phyloP scores from a whole-genome alignment of 192 early-diverging fungal species.

The Allomyces javanicus region DNA sequence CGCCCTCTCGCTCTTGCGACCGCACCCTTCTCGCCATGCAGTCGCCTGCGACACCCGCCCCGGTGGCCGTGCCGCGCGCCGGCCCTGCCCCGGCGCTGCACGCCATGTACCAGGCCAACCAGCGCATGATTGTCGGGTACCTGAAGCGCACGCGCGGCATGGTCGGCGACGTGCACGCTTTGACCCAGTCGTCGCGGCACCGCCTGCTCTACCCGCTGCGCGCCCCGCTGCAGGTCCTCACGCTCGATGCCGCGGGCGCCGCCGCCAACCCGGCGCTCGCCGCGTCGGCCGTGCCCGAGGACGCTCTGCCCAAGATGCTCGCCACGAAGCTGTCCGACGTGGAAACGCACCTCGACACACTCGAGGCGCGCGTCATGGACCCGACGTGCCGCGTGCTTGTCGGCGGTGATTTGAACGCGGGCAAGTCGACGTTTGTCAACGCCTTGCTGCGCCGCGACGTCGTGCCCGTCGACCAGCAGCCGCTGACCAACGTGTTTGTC shows the following conservation, averaged over 20 bases:
- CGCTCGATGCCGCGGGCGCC: not conserved
- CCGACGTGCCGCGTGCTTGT: conserved; percentile 83
- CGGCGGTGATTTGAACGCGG: conserved; percentile 94
- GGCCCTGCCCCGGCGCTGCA: no score
- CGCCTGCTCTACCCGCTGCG: no score
- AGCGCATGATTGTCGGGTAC: no score
- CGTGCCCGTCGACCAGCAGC: conserved; percentile 90
- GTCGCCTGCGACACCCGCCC: no score
- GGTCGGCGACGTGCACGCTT: no score
- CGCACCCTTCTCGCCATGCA: no score
- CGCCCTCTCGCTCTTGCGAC: no score
- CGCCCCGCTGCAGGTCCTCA: no score
- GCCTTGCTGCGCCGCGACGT: conserved; percentile 75
- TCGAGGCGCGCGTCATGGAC: conserved; percentile 70
- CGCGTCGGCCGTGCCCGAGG: not conserved
- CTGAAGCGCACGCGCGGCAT: not conserved
- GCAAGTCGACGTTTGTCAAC: conserved; percentile 95
- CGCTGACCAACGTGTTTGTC: conserved; percentile 87
- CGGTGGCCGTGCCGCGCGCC: no score
- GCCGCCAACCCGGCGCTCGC: not conserved
- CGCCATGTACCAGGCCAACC: no score
- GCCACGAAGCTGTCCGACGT: not conserved
- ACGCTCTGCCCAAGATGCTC: not conserved
- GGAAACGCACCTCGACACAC: conserved; percentile 54
- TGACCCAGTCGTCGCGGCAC: no score